A percentile compares a stretch with the other conserved stretches of the same genome.
Evolutionary conservation across 2,329 filamentous ascomycete species (phyloP).

Genomic region (Phaeosphaeria sp.): DNA sequence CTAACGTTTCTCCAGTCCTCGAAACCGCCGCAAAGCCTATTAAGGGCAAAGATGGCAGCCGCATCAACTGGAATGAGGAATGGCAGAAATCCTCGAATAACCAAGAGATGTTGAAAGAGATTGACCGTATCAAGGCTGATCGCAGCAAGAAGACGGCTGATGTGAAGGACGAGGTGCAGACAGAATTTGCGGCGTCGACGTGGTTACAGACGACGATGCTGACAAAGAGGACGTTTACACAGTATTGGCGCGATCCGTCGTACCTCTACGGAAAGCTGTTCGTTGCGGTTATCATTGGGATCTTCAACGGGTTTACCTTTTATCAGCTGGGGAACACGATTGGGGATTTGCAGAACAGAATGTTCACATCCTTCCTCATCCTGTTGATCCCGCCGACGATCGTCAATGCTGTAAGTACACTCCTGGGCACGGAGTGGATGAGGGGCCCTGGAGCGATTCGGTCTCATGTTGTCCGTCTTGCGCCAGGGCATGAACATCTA

Average conservation of each 20-base stretch:
- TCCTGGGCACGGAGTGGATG: no score
- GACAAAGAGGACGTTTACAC: slow-evolving; percentile 72
- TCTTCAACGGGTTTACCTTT: slow-evolving; percentile 83
- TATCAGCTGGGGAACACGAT: slow-evolving; percentile 70
- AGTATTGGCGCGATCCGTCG: slow-evolving; percentile 78
- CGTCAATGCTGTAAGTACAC: slow-evolving; percentile 61
- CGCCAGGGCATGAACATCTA: no score
- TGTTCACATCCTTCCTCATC: slow-evolving; percentile 74
- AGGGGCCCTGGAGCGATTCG: no score
- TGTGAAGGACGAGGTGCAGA: slow-evolving; percentile 28
- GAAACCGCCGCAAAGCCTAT: slow-evolving; percentile 67
- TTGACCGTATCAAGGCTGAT: slow-evolving; percentile 66
- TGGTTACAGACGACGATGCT: slow-evolving; percentile 69
- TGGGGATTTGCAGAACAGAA: slow-evolving; percentile 75
- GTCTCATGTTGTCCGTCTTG: no score
- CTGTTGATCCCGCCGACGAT: slow-evolving; percentile 69
- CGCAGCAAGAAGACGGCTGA: slow-evolving; percentile 57
- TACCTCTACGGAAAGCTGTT: slow-evolving; percentile 82
- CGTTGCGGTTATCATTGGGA: slow-evolving; percentile 71
- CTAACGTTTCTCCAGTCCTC: no score
- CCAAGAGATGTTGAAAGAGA: slow-evolving; percentile 66
- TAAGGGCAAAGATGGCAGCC: slow-evolving; percentile 60
- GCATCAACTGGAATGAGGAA: slow-evolving; percentile 75
- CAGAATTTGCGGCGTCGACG: slow-evolving; percentile 71
- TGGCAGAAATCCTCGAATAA: slow-evolving; percentile 72